Conservation (phyloP, 495 filamentous ascomycete genomes). For the Podospora anserina region DNA sequence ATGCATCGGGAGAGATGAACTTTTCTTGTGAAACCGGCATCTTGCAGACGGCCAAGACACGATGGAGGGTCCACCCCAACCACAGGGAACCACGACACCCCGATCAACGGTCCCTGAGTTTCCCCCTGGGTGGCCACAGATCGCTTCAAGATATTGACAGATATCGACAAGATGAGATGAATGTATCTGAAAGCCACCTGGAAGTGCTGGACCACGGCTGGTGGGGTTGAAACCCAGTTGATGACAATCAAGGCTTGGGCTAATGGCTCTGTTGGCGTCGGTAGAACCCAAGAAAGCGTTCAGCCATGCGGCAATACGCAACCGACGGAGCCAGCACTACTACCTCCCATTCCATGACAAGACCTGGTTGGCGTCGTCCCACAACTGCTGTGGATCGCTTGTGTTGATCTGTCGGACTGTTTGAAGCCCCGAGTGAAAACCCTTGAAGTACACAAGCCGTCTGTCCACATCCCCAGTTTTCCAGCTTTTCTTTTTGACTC, state of each 20-base stretch:
- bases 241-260: background rate
- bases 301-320: constrained; percentile 3
- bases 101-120: background rate
- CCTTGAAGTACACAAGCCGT: background rate
- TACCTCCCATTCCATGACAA: constrained; percentile 2
- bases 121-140: background rate
- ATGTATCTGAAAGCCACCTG: background rate
- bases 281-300: background rate
- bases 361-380: constrained; percentile 11
- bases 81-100: background rate
- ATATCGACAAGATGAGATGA: background rate
- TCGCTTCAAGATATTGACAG: background rate
- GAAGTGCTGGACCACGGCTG: background rate
- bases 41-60: background rate
- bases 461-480: background rate
- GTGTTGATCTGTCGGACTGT: constrained; percentile 10
- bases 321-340: constrained; percentile 15
- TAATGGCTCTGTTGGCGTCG: background rate
- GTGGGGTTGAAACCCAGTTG: background rate
- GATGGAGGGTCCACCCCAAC: background rate
- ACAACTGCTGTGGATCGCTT: constrained; percentile 14
- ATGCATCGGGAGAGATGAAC: background rate
- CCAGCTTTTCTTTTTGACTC: background rate
- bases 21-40: background rate
- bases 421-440: background rate